Percentiles rank a stretch among this genome's conserved stretches.
Conservation (phyloP, 495 filamentous ascomycete species). For the Trichocladium uniseriatum region DNA sequence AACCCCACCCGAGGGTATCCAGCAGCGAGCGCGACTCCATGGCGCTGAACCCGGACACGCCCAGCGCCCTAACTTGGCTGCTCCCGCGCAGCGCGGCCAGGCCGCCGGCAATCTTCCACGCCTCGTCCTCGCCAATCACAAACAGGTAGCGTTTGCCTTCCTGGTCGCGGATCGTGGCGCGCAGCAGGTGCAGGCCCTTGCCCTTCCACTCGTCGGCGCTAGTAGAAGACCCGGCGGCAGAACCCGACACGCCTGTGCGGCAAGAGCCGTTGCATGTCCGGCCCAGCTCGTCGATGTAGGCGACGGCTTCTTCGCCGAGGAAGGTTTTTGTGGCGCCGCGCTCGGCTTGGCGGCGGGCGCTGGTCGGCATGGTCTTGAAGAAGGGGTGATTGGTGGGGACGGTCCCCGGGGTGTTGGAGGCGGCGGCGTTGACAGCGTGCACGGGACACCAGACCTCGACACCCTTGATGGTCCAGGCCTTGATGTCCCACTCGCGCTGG, state of each 20-base stretch:
- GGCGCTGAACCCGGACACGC: constrained; percentile 50
- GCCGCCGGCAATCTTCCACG: constrained; percentile 85
- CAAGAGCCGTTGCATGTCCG: constrained; percentile 55
- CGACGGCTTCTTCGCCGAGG: constrained; percentile 54
- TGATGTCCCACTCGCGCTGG: constrained; percentile 95
- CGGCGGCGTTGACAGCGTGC: constrained; percentile 35
- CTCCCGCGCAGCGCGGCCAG: constrained; percentile 66
- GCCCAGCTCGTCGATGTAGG: constrained; percentile 48
- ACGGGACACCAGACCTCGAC: constrained; percentile 81
- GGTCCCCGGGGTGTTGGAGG: constrained; percentile 23
- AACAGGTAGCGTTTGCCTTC: constrained; percentile 80
- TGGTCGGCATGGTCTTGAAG: constrained; percentile 28
- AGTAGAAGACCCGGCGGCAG: constrained; percentile 26
- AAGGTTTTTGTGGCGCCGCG: constrained; percentile 38
- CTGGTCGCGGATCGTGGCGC: constrained; percentile 73
- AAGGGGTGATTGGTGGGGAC: constrained; percentile 32
- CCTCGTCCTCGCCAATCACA: constrained; percentile 69
- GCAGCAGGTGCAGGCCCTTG: constrained; percentile 62
- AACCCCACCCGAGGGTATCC: constrained; percentile 49
- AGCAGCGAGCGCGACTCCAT: constrained; percentile 54
- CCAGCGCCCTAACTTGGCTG: constrained; percentile 55
- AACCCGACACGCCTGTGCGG: too few species aligned
- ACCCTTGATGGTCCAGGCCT: constrained; percentile 90
- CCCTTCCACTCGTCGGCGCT: constrained; percentile 41
- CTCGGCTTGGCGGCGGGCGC: constrained; percentile 32